phyloP scores from a whole-genome alignment of 75 land plant species.

The Chamaecyparis obtusa region DNA sequence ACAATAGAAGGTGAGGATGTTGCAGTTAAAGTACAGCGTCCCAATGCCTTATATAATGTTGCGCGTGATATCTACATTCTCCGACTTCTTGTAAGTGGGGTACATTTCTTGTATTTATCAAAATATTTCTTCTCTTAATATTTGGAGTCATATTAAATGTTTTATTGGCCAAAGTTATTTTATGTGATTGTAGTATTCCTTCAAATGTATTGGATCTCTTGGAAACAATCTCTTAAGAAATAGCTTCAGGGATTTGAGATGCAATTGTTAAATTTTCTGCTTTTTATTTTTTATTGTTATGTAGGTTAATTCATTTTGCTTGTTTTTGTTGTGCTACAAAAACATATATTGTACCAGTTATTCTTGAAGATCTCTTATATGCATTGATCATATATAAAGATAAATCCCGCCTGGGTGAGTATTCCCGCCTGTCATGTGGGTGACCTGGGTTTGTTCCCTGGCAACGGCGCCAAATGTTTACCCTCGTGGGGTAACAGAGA shows the following conservation, averaged over 20 bases:
- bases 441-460: too few relatives aligned
- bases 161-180: not conserved
- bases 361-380: too few relatives aligned
- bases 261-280: not conserved
- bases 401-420: too few relatives aligned
- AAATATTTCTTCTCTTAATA: not conserved
- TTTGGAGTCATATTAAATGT: not conserved
- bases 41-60: constrained; percentile 68
- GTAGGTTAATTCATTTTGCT: too few relatives aligned
- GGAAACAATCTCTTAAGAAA: not conserved
- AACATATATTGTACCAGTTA: too few relatives aligned
- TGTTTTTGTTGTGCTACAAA: not conserved
- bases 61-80: constrained; percentile 91
- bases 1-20: constrained; percentile 79
- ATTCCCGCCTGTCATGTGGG: too few relatives aligned
- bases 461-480: too few relatives aligned
- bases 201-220: not conserved
- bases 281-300: not conserved
- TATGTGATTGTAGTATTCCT: not conserved
- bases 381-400: too few relatives aligned
- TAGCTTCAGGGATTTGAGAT: not conserved
- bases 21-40: constrained; percentile 99
- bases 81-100: constrained; percentile 75
- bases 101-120: constrained; percentile 6
- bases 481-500: too few relatives aligned